Evolutionary conservation across 208 protist species (phyloP).

Genomic region (Balamuthia mandrillaris): DNA sequence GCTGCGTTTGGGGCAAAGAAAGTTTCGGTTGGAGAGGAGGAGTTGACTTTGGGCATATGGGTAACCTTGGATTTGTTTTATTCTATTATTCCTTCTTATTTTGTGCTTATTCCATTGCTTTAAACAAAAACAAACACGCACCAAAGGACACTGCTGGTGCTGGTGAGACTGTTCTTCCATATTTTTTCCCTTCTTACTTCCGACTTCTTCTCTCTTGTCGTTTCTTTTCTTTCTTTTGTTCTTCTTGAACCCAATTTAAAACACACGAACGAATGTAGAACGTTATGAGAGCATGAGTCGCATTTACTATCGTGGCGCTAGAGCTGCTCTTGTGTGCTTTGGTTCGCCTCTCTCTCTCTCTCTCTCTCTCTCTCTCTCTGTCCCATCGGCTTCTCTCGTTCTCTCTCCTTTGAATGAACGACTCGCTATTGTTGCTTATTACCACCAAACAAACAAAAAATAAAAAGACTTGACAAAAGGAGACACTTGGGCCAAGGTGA

Average conservation of each 20-base stretch:
- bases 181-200: not conserved
- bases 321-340: constrained; percentile 20
- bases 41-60: constrained; percentile 22
- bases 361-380: too few species aligned
- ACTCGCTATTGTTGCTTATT: too few species aligned
- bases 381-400: too few species aligned
- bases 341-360: too few species aligned
- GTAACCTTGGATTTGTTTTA: not conserved
- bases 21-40: not conserved
- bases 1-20: constrained; percentile 40
- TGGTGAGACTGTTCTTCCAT: not conserved
- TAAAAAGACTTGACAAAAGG: not conserved
- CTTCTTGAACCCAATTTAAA: too few species aligned
- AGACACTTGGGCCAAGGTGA: constrained; percentile 25
- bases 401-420: too few species aligned
- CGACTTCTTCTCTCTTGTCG: too few species aligned
- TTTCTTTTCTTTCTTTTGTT: too few species aligned
- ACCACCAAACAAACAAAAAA: too few species aligned
- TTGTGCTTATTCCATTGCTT: not conserved
- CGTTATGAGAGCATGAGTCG: constrained; percentile 35
- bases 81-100: not conserved
- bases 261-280: not conserved
- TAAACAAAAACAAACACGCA: not conserved
- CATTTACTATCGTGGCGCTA: constrained; percentile 34
- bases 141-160: constrained; percentile 29